Evolutionary conservation across 306 rosid species (phyloP).

Genomic region (Dryas octopetala): DNA sequence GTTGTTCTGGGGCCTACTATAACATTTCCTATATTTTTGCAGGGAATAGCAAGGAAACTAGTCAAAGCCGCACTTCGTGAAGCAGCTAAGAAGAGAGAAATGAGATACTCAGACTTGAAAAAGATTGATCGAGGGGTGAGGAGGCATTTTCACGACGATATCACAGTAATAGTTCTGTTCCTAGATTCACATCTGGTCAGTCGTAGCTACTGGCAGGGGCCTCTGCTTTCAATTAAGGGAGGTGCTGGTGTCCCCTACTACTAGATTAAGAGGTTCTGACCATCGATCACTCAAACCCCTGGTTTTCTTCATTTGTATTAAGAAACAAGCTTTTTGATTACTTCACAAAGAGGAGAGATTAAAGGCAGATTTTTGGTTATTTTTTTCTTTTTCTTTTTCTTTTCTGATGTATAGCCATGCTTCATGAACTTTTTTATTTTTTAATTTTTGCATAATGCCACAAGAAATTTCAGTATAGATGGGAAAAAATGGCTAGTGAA

Average conservation of each 20-base stretch:
- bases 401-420: constrained; percentile 31
- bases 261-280: constrained; percentile 39
- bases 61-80: constrained; percentile 71
- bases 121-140: constrained; percentile 94
- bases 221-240: constrained; percentile 64
- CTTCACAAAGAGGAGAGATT: constrained; percentile 25
- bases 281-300: constrained; percentile 20
- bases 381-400: neutral
- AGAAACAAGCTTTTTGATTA: constrained; percentile 23
- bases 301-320: constrained; percentile 28
- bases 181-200: constrained; percentile 61
- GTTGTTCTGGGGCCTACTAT: neutral
- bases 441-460: constrained; percentile 11
- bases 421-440: constrained; percentile 10
- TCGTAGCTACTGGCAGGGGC: constrained; percentile 48
- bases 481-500: constrained; percentile 15
- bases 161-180: constrained; percentile 81
- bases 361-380: constrained; percentile 24
- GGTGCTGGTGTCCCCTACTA: constrained; percentile 45
- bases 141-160: constrained; percentile 97
- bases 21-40: constrained; percentile 14
- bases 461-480: constrained; percentile 8
- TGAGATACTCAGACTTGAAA: constrained; percentile 89
- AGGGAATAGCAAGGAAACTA: constrained; percentile 86
- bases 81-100: constrained; percentile 96